Conservation (phyloP, 345 rosid genomes). For the Balakata baccata region DNA sequence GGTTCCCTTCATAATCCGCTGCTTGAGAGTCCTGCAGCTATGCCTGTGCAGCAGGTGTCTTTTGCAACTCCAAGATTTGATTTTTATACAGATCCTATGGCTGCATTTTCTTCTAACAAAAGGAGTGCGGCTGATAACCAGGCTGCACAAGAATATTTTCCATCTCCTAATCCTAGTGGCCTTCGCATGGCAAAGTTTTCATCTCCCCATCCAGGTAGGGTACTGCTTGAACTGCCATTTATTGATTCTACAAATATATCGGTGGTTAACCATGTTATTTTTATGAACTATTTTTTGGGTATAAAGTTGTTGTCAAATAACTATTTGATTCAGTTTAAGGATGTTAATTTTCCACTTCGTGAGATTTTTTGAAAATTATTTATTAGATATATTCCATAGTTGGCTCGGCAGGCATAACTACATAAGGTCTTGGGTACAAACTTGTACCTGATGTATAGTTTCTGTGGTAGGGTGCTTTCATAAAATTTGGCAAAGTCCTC, state of each 20-base stretch:
- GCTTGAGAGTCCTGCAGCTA: conserved; percentile 32
- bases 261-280: not conserved
- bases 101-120: conserved; percentile 67
- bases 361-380: not conserved
- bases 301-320: not conserved
- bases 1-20: conserved; percentile 64
- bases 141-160: conserved; percentile 24
- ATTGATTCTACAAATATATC: not conserved
- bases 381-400: not conserved
- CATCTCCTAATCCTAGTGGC: conserved; percentile 26
- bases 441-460: not conserved
- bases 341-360: not conserved
- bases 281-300: not conserved
- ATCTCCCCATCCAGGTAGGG: conserved; percentile 37
- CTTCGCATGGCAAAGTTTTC: conserved; percentile 26
- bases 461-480: not conserved
- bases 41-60: conserved; percentile 27
- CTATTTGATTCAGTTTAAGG: not conserved
- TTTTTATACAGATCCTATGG: conserved; percentile 74
- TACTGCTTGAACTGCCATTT: not conserved
- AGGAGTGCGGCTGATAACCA: conserved; percentile 30
- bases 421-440: not conserved
- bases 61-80: conserved; percentile 54
- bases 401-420: not conserved
- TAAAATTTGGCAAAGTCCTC: conserved; percentile 1